Evolutionary conservation across 768 basidiomycete species (phyloP), one percentile per base, ranked within the genome.

Genomic region (Mycena pura): DNA sequence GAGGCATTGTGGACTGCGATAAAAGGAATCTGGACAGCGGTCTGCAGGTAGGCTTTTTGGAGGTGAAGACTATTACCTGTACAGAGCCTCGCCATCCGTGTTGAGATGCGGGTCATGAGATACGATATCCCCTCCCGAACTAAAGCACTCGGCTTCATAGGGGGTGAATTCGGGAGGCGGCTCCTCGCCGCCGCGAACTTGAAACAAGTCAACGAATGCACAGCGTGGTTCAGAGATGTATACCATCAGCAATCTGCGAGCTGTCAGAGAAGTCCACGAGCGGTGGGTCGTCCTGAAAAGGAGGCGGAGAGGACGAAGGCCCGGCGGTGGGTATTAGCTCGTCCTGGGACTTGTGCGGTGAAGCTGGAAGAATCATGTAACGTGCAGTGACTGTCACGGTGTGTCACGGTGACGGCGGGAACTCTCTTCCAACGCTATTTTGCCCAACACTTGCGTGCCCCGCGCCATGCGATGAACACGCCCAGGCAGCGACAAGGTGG

Each of bases 21-120:
- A 91, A 82, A 17, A 93, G 75, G 72, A 91, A 93, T 57, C 89
- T 84, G 70, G 90, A 91, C 22, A 92, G 80, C 0, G 87, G 86
- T 89, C 88, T 63, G 51, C 7, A 43, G 52, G 34, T 25, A 28
- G 40, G 57, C 43, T 49, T 57, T 21, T n/a, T 50, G 31, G 13
- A 24, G 48, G 2, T 36, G 19, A 28, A 52, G 17, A 41, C 52
- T 40, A 34, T 29, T 38, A 0, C 31, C 29, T 19, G 53, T 69
- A 77, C 29, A n/a, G n/a, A n/a, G n/a, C n/a, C n/a, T n/a, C 53
- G 79, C 88, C 88, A 65, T 91, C 89, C 47, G 81, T 73, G 57
- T 91, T 91, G 44, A 91, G 72, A 68, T 90, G 88, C 6, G 71
- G 75, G 65, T 92, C 91, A 70, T 92, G 90, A 14, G 90, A 89